Evolutionary conservation across 2,329 filamentous ascomycete species (phyloP).

Genomic region (Cercospora sp.): DNA sequence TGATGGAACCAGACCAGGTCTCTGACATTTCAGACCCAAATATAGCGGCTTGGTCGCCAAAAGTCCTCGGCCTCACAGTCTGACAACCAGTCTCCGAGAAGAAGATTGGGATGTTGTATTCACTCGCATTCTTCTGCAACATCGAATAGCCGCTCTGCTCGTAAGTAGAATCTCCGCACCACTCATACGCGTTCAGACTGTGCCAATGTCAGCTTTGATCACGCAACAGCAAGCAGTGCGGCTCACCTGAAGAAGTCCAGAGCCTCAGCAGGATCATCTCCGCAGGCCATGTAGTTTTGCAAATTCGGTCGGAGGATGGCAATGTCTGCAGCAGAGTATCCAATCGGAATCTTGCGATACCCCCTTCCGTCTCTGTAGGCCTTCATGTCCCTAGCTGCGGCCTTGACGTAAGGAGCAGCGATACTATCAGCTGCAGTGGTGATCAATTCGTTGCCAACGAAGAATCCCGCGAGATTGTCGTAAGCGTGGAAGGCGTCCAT

Average conservation of each 20-base stretch:
- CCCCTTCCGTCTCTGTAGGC: conserved; percentile 71
- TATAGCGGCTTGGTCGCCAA: conserved; percentile 73
- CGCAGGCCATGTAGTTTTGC: conserved; percentile 77
- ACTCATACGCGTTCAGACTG: conserved; percentile 64
- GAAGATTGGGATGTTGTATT: conserved; percentile 82
- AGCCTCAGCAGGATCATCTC: conserved; percentile 65
- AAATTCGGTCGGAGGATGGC: conserved; percentile 65
- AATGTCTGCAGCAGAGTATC: conserved; percentile 86
- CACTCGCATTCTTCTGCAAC: conserved; percentile 65
- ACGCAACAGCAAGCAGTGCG: too few relatives aligned
- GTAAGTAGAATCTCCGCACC: conserved; percentile 29
- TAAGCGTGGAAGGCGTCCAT: conserved; percentile 76
- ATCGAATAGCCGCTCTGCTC: conserved; percentile 65
- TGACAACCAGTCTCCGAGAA: conserved; percentile 90
- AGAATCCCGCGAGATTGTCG: conserved; percentile 79
- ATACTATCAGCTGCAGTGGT: conserved; percentile 57
- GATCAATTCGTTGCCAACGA: conserved; percentile 85
- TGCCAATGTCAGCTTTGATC: background rate
- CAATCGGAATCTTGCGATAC: conserved; percentile 79
- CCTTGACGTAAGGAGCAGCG: conserved; percentile 71
- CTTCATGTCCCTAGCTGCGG: conserved; percentile 76
- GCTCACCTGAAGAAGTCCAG: conserved; percentile 70
- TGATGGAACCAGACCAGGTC: conserved; percentile 72
- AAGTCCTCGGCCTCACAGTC: conserved; percentile 59
- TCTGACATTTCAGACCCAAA: conserved; percentile 71